phyloP scores from a whole-genome alignment of 2,329 filamentous ascomycete species.

The Sporothrix luriei region DNA sequence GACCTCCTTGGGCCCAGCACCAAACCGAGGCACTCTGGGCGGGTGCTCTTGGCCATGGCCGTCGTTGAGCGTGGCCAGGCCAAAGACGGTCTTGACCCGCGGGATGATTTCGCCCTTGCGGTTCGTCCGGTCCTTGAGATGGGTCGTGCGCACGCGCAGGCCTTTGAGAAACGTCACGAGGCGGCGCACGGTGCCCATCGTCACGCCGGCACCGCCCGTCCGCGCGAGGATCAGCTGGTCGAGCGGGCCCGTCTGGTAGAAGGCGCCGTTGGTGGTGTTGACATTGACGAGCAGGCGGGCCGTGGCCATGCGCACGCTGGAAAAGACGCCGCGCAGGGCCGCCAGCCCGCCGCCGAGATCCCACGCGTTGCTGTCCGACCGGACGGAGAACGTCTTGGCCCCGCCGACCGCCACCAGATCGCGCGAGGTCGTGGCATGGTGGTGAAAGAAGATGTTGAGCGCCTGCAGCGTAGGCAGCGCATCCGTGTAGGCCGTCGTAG shows the following conservation, averaged over 20 bases:
- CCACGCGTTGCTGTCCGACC: not conserved
- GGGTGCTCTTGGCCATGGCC: slow-evolving; percentile 40
- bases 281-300: slow-evolving; percentile 45
- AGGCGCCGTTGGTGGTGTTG: slow-evolving; percentile 44
- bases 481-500: slow-evolving; percentile 32
- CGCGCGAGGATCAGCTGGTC: slow-evolving; percentile 32
- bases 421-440: slow-evolving; percentile 41
- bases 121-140: slow-evolving; percentile 44
- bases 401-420: slow-evolving; percentile 40
- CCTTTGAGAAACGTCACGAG: slow-evolving; percentile 46
- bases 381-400: slow-evolving; percentile 40
- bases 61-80: slow-evolving; percentile 45
- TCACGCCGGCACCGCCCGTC: not conserved
- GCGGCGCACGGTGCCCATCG: slow-evolving; percentile 27
- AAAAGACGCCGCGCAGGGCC: slow-evolving; percentile 44
- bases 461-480: slow-evolving; percentile 63
- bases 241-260: slow-evolving; percentile 41
- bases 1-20: slow-evolving; percentile 56
- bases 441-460: slow-evolving; percentile 66
- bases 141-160: slow-evolving; percentile 46
- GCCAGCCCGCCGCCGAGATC: slow-evolving; percentile 40
- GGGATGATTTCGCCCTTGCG: slow-evolving; percentile 42
- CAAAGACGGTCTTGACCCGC: slow-evolving; percentile 46
- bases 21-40: slow-evolving; percentile 40
- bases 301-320: slow-evolving; percentile 43